A percentile compares a stretch with the other conserved stretches of the same genome.
Conservation (phyloP, 768 basidiomycete species). For the Lepiota venenata region DNA sequence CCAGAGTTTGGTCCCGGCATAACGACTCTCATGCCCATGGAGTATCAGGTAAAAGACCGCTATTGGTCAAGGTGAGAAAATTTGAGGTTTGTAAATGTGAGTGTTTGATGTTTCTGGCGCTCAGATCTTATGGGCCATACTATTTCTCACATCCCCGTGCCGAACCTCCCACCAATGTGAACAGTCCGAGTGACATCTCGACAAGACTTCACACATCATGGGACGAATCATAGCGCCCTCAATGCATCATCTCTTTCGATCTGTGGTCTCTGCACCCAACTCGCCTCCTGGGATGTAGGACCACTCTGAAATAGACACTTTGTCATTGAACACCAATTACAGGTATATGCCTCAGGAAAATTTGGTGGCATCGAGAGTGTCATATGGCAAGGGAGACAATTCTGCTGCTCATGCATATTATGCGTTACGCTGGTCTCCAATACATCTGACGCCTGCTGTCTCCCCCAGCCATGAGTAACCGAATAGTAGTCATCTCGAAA, state of each 20-base stretch:
- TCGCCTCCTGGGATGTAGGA: background rate
- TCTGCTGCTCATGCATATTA: too few species aligned
- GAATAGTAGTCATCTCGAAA: too few species aligned
- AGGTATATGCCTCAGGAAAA: background rate
- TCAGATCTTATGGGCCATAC: background rate
- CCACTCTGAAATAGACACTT: background rate
- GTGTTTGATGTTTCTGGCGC: background rate
- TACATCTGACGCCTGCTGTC: too few species aligned
- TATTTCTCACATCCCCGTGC: conserved; percentile 6
- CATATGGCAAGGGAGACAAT: background rate
- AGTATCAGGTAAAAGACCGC: conserved; percentile 4
- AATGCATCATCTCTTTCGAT: conserved; percentile 8
- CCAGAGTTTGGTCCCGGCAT: background rate
- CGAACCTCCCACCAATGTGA: conserved; percentile 9
- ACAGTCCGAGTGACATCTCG: background rate
- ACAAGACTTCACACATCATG: conserved; percentile 4
- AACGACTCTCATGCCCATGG: conserved; percentile 7
- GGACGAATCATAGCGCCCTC: conserved; percentile 1
- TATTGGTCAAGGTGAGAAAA: conserved; percentile 2
- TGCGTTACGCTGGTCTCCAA: too few species aligned
- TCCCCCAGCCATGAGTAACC: too few species aligned
- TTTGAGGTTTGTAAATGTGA: background rate
- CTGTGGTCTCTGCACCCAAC: background rate
- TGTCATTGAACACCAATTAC: background rate
- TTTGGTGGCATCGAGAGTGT: background rate